Evolutionary conservation across 768 basidiomycete species (phyloP), one percentile per base, ranked within the genome.

Genomic region (Lactarius vividus): DNA sequence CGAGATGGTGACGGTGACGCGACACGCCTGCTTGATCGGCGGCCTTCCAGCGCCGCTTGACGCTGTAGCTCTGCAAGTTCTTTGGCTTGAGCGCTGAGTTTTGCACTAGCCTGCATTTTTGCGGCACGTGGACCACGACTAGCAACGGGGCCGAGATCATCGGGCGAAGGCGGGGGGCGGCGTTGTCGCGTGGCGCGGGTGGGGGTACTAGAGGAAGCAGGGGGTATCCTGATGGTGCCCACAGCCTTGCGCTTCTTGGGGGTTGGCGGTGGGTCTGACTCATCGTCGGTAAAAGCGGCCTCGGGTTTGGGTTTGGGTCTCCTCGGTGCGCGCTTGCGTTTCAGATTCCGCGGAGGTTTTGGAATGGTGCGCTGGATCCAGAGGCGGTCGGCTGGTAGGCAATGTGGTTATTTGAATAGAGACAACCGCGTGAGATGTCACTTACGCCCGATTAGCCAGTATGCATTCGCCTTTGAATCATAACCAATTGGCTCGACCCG

Each of bases 401-500:
- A n/a, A 42, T n/a, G 55, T 11, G 37, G 53, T 53, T 62, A 52
- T 35, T 57, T 29, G 26, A 61, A 52, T 33, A 59, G 53, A 58
- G 35, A 23, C 13, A 28, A 35, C 20, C n/a, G 23, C 28, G 33
- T 40, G 55, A 58, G n/a, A 52, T 57, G 39, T 9, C 23, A 78
- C 83, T 42, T 76, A 89, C 89, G 82, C 52, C 93, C 92, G 68
- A 95, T 90, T 28, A 93, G 75, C 92, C 92, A 94, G 73, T 93
- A 94, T 0, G 88, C 87, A 73, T 93, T 92, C 8, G 78, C 79
- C 72, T 88, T 87, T 46, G 83, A 82, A 71, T 94, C 93, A 69
- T 90, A 92, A 7, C 93, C 93, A 66, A 94, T 84, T 10, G 93
- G 92, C 71, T 93, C 90, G 62, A 89, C 85, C 29, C 93, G 88